Evolutionary conservation across 306 rosid genomes (phyloP), one percentile per base, ranked within the genome.

Genomic region (Pterocarpus santalinus): DNA sequence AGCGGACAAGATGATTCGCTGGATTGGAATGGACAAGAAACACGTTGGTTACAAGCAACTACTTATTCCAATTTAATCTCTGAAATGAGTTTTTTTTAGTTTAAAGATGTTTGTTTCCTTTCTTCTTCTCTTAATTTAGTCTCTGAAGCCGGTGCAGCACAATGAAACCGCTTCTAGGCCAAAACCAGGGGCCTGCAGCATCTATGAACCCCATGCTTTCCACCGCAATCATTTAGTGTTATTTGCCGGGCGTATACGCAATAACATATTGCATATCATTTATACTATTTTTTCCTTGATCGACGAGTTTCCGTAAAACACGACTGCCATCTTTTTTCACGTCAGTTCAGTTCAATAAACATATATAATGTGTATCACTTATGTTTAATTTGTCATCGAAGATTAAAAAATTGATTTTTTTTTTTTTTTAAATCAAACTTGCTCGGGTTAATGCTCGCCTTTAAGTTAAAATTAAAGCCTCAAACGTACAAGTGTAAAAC

Each of bases 151-250:
- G 65, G 55, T 33, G 82, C 55, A 78, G 81, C 73, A 33, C 76
- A 53, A 41, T 46, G 73, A 81, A 85, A 77, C 88, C 68, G 85
- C 83, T 34, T 76, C 75, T 46, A 13, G 4, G 15, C 75, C 35
- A 71, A 85, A 77, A 60, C 88, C 83, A 47, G 53, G 78, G 76
- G 65, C 71, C 34, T 44, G 10, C n/a, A 2, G 2, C 15, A 5
- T 66, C 72, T 17, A 15, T 13, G 5, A 51, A 14, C 72, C 8
- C 53, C 5, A 41, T 39, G 38, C 15, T 1, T 30, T 15, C 7
- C 16, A 30, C 38, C 66, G 3, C 28, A 22, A 22, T 22, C 1
- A 22, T 22, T 22, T 22, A 22, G 28, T 22, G 28, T 56, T 32
- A 56, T 16, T 16, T 53, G 28, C 2, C n/a, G 22, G 13, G 7